Base-by-base conservation (phyloP, 1,284 basidiomycete genomes). In the Leccinum olivaceoglutinosum region DNA sequence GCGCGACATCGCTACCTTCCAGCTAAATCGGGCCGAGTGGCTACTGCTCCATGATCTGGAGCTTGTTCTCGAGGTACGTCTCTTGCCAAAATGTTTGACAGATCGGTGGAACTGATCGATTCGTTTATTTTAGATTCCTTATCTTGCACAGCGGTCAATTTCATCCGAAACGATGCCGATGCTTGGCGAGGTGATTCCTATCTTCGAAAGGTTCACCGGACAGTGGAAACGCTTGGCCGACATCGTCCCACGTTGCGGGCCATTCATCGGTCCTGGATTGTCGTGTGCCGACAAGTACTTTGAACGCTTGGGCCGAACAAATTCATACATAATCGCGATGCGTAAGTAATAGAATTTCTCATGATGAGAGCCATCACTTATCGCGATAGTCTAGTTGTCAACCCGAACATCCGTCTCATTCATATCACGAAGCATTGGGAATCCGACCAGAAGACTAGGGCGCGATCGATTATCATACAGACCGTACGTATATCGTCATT, bases 11-110 rank as follows among this genome's bases (percentile, higher is more conserved):
- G 11, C 18, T 34, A 4, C 51, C n/a, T 51, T 60, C 34, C 5
- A 53, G 11, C 59, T 60, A 7, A 38, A 38, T 25, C 2, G 36
- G 3, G 18, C 29, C 11, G 18, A 60, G 2, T 60, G 59, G 46
- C 34, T 60, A 9, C 25, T 60, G 38, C 59, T 60, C 4, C 59
- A 60, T 36, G 18, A 60, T 12, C 21, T 60, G 59, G 46, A 60
- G n/a, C 12, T 60, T 7, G 11, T 60, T 12, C 59, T 60, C n/a
- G 18, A 53, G 46, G 46, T 51, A 51, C 6, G 18, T 21, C 12
- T 14, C 18, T 29, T 21, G 18, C 12, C 36, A 38, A 38, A 38
- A 11, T 38, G 25, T 53, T 16, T 11, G 51, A 12, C 9, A 25
- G 25, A 12, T 11, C 11, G 6, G 21, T 5, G 1, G 11, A 29